Evolutionary conservation across 192 early-diverging fungal species (phyloP).

Genomic region (Backusella sp.): DNA sequence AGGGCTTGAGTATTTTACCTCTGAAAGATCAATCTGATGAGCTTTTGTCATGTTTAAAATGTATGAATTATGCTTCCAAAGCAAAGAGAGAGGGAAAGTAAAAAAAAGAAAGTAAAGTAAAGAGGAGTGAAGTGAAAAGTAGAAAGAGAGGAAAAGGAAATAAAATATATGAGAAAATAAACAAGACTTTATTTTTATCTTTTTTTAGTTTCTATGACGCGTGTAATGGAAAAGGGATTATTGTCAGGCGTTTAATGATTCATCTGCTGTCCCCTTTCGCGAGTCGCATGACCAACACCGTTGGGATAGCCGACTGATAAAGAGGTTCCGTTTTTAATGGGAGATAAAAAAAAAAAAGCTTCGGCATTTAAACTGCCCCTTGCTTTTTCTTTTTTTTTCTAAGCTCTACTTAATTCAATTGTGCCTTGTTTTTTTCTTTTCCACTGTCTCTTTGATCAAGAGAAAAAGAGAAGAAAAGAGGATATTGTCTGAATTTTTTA

Average conservation of each 20-base stretch:
- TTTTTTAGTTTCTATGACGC: slow-evolving; percentile 15
- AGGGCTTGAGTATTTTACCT: neutral
- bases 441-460: neutral
- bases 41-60: neutral
- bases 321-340: slow-evolving; percentile 5
- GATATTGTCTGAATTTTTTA: neutral
- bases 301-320: slow-evolving; percentile 11
- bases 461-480: neutral
- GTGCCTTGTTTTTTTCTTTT: neutral
- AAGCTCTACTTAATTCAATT: neutral
- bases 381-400: neutral
- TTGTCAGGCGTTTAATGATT: slow-evolving; percentile 19
- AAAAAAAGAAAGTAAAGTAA: neutral
- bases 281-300: slow-evolving; percentile 16
- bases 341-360: neutral
- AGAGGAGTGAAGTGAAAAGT: neutral
- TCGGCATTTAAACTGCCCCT: slow-evolving; percentile 7
- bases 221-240: slow-evolving; percentile 17
- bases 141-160: neutral
- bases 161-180: neutral
- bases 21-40: neutral
- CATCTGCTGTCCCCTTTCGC: slow-evolving; percentile 11
- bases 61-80: neutral
- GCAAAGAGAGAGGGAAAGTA: neutral
- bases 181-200: slow-evolving; percentile 7